These are phyloP conservation scores for Chrysoporthe deuterocubensis DNA, from an alignment of 2,329 filamentous ascomycete species.

Conservation along the genomic window DNA sequence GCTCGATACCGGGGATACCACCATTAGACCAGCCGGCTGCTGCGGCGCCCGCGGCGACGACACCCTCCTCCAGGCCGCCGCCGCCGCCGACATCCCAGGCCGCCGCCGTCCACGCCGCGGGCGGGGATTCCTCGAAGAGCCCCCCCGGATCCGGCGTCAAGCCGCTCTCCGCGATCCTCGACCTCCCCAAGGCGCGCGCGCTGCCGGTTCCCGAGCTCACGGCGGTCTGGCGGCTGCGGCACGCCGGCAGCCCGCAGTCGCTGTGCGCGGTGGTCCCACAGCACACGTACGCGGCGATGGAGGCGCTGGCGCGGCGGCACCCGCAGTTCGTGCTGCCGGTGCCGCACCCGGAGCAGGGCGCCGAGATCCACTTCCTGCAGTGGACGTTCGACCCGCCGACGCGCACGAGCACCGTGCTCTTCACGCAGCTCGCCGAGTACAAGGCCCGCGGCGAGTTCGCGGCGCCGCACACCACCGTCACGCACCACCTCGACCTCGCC, in stretches of 20 bases:
- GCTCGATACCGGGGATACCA: constrained; percentile 47
- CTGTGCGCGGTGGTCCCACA: constrained; percentile 84
- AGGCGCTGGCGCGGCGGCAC: constrained; percentile 69
- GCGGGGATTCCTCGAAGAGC: constrained; percentile 31
- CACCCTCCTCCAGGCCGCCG: constrained; percentile 29
- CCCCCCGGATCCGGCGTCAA: constrained; percentile 40
- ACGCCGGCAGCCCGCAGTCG: constrained; percentile 72
- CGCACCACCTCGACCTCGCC: constrained; percentile 83
- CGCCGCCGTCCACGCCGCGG: constrained; percentile 33
- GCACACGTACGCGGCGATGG: constrained; percentile 74
- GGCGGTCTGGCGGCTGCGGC: constrained; percentile 86
- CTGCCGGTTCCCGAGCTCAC: constrained; percentile 84
- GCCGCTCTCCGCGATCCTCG: constrained; percentile 62
- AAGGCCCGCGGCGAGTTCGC: constrained; percentile 89
- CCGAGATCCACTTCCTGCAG: constrained; percentile 95
- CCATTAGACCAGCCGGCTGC: constrained; percentile 5
- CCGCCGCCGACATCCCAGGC: constrained; percentile 33
- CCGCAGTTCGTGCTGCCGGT: constrained; percentile 93
- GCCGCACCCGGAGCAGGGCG: constrained; percentile 68
- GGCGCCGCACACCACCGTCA: constrained; percentile 90
- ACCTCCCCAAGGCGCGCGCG: constrained; percentile 74
- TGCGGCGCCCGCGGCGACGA: constrained; percentile 10
- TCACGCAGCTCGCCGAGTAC: constrained; percentile 92
- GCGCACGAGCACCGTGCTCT: constrained; percentile 76
- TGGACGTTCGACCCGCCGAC: constrained; percentile 82